These are phyloP conservation scores for Aspergillus calidoustus DNA, from an alignment of 2,329 filamentous ascomycete species.

Conservation along the genomic window DNA sequence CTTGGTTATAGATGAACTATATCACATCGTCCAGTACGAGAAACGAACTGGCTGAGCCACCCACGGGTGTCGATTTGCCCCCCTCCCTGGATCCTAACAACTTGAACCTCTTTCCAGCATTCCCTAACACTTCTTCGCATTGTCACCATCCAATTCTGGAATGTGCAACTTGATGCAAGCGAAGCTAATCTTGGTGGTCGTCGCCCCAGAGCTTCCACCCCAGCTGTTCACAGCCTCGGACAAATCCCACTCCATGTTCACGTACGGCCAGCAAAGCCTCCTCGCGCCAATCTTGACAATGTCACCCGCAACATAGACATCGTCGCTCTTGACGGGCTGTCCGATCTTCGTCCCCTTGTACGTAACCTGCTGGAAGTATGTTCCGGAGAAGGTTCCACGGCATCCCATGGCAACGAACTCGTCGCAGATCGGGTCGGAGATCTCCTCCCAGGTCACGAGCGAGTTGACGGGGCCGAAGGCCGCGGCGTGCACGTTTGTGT, in stretches of 20 bases:
- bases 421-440: constrained; percentile 59
- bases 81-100: too few relatives aligned
- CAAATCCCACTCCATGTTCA: constrained; percentile 48
- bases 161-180: constrained; percentile 27
- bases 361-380: constrained; percentile 63
- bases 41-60: too few relatives aligned
- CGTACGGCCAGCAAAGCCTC: constrained; percentile 60
- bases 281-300: constrained; percentile 63
- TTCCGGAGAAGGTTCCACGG: constrained; percentile 61
- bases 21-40: too few relatives aligned
- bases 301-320: constrained; percentile 65
- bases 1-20: too few relatives aligned
- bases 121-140: background rate
- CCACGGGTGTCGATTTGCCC: too few relatives aligned
- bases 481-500: constrained; percentile 63
- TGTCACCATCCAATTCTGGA: background rate
- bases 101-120: too few relatives aligned
- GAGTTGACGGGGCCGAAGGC: constrained; percentile 58
- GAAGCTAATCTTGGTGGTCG: constrained; percentile 32
- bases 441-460: constrained; percentile 66
- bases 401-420: constrained; percentile 63
- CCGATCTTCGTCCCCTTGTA: constrained; percentile 58
- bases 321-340: constrained; percentile 52
- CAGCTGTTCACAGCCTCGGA: constrained; percentile 35
- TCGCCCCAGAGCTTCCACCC: constrained; percentile 18